Conservation (phyloP, 2,329 filamentous ascomycete species). For the Calonectria multiphialidica region DNA sequence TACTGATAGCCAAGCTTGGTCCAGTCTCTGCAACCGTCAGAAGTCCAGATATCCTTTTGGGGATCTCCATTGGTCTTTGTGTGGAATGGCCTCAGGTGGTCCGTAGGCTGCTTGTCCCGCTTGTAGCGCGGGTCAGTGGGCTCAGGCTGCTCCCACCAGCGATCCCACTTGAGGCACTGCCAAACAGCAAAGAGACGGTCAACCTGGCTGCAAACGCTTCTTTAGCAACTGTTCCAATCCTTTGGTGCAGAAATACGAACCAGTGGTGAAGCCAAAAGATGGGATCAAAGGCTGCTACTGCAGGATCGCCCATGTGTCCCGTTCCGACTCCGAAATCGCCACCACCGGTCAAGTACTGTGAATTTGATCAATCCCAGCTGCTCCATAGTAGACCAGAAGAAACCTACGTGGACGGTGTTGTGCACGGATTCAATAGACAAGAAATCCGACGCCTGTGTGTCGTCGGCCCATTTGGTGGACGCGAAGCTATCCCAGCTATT, state of each 20-base stretch:
- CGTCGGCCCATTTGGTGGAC: constrained; percentile 10
- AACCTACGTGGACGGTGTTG: constrained; percentile 50
- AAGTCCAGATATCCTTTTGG: constrained; percentile 7
- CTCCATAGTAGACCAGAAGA: background rate
- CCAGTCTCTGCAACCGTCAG: background rate
- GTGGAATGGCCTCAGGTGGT: constrained; percentile 24
- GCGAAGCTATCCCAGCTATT: constrained; percentile 37
- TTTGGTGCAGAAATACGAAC: constrained; percentile 10
- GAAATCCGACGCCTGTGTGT: constrained; percentile 14
- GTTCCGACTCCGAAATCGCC: constrained; percentile 37
- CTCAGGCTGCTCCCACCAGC: constrained; percentile 22
- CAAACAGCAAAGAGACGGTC: constrained; percentile 27
- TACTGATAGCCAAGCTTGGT: constrained; percentile 8
- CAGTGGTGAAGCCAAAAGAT: constrained; percentile 73
- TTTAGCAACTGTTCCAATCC: background rate
- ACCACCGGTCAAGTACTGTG: constrained; percentile 16
- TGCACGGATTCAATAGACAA: constrained; percentile 53
- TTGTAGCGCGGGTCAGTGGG: background rate
- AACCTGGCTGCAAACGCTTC: constrained; percentile 5
- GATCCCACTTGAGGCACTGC: constrained; percentile 21
- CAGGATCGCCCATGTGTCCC: constrained; percentile 67
- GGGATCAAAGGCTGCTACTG: constrained; percentile 73
- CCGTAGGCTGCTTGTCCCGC: background rate
- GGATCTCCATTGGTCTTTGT: background rate
- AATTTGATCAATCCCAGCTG: background rate